phyloP scores from a whole-genome alignment of 495 filamentous ascomycete genomes.

The Neurospora hispaniola region DNA sequence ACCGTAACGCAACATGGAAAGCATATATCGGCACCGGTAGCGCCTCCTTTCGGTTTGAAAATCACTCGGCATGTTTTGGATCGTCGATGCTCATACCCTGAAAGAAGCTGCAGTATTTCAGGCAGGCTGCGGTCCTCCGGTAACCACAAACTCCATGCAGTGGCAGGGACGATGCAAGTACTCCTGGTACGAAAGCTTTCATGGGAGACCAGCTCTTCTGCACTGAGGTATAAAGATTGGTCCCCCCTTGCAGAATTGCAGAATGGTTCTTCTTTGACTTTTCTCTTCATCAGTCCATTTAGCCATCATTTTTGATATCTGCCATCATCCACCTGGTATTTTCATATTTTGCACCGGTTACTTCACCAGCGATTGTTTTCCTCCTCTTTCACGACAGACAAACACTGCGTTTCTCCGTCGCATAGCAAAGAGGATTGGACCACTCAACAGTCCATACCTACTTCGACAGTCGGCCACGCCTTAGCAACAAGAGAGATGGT shows the following conservation, averaged over 20 bases:
- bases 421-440: not conserved
- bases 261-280: not conserved
- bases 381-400: not conserved
- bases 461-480: not conserved
- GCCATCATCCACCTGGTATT: not conserved
- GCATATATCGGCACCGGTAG: not conserved
- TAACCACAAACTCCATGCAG: not conserved
- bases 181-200: not conserved
- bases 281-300: not conserved
- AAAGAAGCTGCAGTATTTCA: not conserved
- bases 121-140: not conserved
- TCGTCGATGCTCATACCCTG: not conserved
- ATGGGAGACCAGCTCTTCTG: not conserved
- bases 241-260: not conserved
- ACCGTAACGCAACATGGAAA: not conserved
- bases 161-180: not conserved
- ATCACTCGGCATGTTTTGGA: not conserved
- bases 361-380: not conserved
- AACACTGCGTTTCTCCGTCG: not conserved
- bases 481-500: not conserved
- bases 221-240: not conserved
- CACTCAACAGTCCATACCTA: not conserved
- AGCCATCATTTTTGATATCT: not conserved
- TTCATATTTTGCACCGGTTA: not conserved
- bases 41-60: not conserved